These are phyloP conservation scores for Forsythia suspensa DNA, from an alignment of 257 asterid species.

Conservation along the genomic window DNA sequence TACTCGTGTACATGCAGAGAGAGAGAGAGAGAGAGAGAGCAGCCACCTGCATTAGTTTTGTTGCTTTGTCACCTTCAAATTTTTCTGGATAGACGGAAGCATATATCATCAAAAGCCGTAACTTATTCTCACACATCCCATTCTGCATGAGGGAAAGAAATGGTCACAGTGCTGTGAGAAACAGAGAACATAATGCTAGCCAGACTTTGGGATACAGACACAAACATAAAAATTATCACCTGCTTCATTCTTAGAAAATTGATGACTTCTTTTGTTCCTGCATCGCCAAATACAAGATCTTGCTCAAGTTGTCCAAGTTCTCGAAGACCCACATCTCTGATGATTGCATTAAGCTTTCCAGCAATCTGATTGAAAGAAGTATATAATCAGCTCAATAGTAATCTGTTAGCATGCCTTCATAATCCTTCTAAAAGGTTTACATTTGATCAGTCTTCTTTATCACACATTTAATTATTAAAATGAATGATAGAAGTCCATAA, in stretches of 20 bases:
- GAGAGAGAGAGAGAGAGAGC: slow-evolving; percentile 6
- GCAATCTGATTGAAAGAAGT: slow-evolving; percentile 69
- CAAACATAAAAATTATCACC: slow-evolving; percentile 38
- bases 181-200: slow-evolving; percentile 4
- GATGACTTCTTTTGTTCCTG: slow-evolving; percentile 95
- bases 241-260: slow-evolving; percentile 60
- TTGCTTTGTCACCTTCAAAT: slow-evolving; percentile 90
- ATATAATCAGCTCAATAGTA: slow-evolving; percentile 9
- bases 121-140: slow-evolving; percentile 56
- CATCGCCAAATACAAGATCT: slow-evolving; percentile 98
- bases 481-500: neutral
- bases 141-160: slow-evolving; percentile 46
- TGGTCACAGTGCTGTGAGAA: slow-evolving; percentile 13
- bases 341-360: slow-evolving; percentile 70
- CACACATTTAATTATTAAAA: slow-evolving; percentile 1
- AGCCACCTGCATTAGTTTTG: slow-evolving; percentile 92
- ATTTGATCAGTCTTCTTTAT: slow-evolving; percentile 6
- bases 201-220: slow-evolving; percentile 12
- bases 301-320: slow-evolving; percentile 98
- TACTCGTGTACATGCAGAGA: neutral
- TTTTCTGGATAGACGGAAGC: slow-evolving; percentile 87
- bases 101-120: slow-evolving; percentile 89
- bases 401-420: slow-evolving; percentile 4
- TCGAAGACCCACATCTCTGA: slow-evolving; percentile 66
- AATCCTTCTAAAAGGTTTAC: slow-evolving; percentile 1